A percentile compares a stretch with the other conserved stretches of the same genome.
Conservation (phyloP, 2,329 filamentous ascomycete species). For the Ciborinia camelliae region DNA sequence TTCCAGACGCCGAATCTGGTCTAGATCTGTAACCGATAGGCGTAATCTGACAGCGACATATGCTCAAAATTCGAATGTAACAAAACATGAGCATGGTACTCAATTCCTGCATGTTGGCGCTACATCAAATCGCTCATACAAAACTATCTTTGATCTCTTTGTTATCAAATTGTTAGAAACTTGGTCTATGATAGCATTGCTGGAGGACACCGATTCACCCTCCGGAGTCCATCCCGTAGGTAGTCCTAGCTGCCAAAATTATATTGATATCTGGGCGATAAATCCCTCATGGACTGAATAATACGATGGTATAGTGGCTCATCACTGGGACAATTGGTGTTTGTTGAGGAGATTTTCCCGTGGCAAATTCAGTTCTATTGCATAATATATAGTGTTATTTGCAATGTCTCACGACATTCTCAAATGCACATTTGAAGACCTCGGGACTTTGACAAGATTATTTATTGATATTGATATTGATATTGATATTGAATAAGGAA, state of each 20-base stretch:
- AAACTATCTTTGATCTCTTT: neutral
- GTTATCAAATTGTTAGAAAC: neutral
- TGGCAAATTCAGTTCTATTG: neutral
- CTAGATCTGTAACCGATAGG: neutral
- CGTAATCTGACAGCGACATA: neutral
- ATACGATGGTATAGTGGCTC: too few species aligned
- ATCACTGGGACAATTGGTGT: neutral
- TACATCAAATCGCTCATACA: slow-evolving; percentile 15
- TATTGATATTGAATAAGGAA: too few species aligned
- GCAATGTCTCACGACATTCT: neutral
- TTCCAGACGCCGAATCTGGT: neutral
- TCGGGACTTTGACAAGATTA: too few species aligned
- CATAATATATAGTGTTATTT: neutral
- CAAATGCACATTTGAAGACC: neutral
- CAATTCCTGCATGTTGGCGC: neutral
- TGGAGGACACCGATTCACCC: neutral
- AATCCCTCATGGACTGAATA: slow-evolving; percentile 10
- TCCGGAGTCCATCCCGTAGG: neutral
- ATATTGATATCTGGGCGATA: slow-evolving; percentile 3
- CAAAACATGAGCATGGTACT: neutral
- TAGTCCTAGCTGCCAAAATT: neutral
- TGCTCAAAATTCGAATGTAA: neutral
- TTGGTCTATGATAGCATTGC: neutral
- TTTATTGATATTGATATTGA: too few species aligned
- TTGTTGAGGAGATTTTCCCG: neutral